These are phyloP conservation scores for Salix suchowensis DNA, from an alignment of 345 rosid species.

Conservation along the genomic window DNA sequence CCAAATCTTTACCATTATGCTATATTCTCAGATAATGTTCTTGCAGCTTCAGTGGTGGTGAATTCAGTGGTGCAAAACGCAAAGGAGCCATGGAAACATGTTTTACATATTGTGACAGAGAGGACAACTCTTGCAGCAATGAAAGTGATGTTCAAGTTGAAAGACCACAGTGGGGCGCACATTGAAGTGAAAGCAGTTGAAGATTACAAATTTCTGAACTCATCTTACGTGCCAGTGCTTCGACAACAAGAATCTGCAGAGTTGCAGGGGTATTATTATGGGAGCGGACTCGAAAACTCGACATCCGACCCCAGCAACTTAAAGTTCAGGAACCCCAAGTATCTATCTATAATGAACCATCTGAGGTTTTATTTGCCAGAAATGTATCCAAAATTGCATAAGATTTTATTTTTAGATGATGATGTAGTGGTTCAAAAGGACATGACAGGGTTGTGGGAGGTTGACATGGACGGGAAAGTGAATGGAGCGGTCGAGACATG, in stretches of 20 bases:
- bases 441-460: slow-evolving; percentile 3
- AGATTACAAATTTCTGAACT: slow-evolving; percentile 11
- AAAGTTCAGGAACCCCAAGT: slow-evolving; percentile 14
- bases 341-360: slow-evolving; percentile 7
- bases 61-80: slow-evolving; percentile 5
- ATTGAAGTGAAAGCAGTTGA: slow-evolving; percentile 8
- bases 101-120: slow-evolving; percentile 14
- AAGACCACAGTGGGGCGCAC: neutral
- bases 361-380: slow-evolving; percentile 11
- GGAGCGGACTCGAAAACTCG: neutral
- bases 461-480: slow-evolving; percentile 13
- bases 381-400: slow-evolving; percentile 9
- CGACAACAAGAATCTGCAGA: neutral
- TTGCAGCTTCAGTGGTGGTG: slow-evolving; percentile 14
- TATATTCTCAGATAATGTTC: slow-evolving; percentile 9
- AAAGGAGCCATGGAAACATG: slow-evolving; percentile 12
- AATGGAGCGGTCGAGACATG: slow-evolving; percentile 13
- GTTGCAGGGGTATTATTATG: neutral
- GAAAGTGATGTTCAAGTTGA: neutral
- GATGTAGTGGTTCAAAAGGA: slow-evolving; percentile 18
- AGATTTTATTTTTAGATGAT: slow-evolving; percentile 9
- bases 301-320: neutral
- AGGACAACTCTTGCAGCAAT: neutral
- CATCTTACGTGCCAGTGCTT: slow-evolving; percentile 10
- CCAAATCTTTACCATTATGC: slow-evolving; percentile 11